These are phyloP conservation scores for Ustilago hordei DNA, from an alignment of 1,284 basidiomycete species.

Conservation along the genomic window DNA sequence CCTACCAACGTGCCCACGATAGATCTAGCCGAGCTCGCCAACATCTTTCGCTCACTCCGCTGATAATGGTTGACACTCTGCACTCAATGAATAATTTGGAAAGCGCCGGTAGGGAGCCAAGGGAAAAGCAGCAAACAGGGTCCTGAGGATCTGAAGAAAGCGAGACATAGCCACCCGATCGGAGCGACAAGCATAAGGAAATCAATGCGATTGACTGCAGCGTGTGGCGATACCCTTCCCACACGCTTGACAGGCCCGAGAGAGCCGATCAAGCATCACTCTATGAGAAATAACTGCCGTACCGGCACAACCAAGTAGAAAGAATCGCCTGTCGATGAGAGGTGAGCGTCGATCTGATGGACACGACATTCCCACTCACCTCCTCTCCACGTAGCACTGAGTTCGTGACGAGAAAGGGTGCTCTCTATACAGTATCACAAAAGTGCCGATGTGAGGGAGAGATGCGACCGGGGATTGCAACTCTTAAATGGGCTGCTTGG, in stretches of 20 bases:
- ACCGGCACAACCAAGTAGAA: too few species aligned
- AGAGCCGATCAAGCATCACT: neutral
- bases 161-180: slow-evolving; percentile 14
- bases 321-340: neutral
- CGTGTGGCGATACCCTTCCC: neutral
- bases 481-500: neutral
- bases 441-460: neutral
- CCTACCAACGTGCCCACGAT: neutral
- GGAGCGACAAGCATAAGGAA: slow-evolving; percentile 2
- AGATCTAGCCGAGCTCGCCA: slow-evolving; percentile 2
- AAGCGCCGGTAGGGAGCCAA: neutral
- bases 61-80: slow-evolving; percentile 2
- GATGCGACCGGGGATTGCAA: too few species aligned
- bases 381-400: neutral
- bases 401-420: neutral
- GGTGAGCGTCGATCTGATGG: neutral
- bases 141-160: neutral
- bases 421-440: neutral
- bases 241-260: neutral
- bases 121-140: neutral
- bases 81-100: neutral
- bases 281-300: too few species aligned
- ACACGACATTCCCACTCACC: neutral
- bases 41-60: neutral
- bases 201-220: neutral